phyloP scores from a whole-genome alignment of 2,329 filamentous ascomycete genomes.

The Cytospora leucostoma region DNA sequence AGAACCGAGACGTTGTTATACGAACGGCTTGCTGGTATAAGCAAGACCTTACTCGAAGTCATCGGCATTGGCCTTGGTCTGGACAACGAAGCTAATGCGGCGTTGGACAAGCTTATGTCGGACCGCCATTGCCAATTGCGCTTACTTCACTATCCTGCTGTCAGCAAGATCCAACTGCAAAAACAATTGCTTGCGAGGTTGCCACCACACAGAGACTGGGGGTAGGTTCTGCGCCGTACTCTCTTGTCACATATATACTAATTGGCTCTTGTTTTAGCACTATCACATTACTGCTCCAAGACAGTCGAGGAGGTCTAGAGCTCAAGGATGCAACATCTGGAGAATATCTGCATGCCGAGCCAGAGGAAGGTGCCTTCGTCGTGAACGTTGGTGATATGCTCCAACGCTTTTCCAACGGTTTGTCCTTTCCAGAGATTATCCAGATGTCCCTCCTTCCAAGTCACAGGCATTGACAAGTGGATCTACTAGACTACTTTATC shows the following conservation, averaged over 20 bases:
- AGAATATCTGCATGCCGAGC: constrained; percentile 28
- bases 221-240: constrained; percentile 31
- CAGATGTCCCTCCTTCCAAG: not conserved
- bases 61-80: constrained; percentile 51
- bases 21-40: too few relatives aligned
- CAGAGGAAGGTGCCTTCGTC: constrained; percentile 31
- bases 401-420: constrained; percentile 34
- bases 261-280: constrained; percentile 32
- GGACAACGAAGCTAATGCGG: constrained; percentile 46
- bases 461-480: not conserved
- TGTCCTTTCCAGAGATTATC: not conserved
- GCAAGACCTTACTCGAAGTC: constrained; percentile 45
- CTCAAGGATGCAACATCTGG: constrained; percentile 44
- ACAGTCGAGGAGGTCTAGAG: constrained; percentile 52
- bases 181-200: constrained; percentile 34
- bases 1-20: too few relatives aligned
- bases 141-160: constrained; percentile 49
- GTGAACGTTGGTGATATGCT: constrained; percentile 35
- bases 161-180: constrained; percentile 29
- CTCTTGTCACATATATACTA: not conserved
- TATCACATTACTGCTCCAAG: constrained; percentile 57
- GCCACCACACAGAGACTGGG: constrained; percentile 57
- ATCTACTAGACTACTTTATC: constrained; percentile 32
- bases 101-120: constrained; percentile 44
- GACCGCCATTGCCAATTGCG: constrained; percentile 56